phyloP scores from a whole-genome alignment of 192 early-diverging fungal species.

The Backusella australiensis region DNA sequence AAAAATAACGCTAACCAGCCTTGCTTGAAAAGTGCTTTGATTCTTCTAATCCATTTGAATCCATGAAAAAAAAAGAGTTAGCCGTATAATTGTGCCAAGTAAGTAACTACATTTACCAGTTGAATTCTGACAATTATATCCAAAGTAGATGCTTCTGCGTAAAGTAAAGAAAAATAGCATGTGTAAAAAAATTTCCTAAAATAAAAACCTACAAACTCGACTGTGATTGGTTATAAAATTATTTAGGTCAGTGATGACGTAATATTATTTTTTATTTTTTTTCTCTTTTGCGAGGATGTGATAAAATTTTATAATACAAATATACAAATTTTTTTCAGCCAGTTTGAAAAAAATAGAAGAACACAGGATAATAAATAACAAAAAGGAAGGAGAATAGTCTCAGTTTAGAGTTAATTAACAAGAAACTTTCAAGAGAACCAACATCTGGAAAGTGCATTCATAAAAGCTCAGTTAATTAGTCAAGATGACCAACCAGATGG shows the following conservation, averaged over 20 bases:
- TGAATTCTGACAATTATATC: too few species aligned
- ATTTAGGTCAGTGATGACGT: not conserved
- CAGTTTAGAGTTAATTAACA: not conserved
- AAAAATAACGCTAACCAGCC: too few species aligned
- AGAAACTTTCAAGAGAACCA: not conserved
- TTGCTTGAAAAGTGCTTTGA: too few species aligned
- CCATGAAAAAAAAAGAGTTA: too few species aligned
- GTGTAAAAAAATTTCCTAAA: not conserved
- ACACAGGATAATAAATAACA: constrained; percentile 10
- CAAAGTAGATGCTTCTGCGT: too few species aligned
- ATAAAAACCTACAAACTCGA: not conserved
- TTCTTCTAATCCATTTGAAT: too few species aligned
- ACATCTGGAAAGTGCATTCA: constrained; percentile 7
- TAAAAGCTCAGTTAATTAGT: not conserved
- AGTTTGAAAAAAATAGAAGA: not conserved
- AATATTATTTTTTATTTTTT: not conserved
- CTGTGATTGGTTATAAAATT: not conserved
- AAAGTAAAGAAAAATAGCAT: too few species aligned
- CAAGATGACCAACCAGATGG: constrained; percentile 33
- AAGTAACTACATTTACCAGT: too few species aligned
- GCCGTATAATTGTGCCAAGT: too few species aligned
- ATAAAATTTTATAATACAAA: constrained; percentile 6
- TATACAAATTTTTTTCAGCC: constrained; percentile 8
- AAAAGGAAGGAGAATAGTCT: not conserved
- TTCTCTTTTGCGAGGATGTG: not conserved